Percentiles rank a stretch among this genome's conserved stretches.
Conservation (phyloP, 2,329 filamentous ascomycete genomes). For the Colletotrichum sp. region DNA sequence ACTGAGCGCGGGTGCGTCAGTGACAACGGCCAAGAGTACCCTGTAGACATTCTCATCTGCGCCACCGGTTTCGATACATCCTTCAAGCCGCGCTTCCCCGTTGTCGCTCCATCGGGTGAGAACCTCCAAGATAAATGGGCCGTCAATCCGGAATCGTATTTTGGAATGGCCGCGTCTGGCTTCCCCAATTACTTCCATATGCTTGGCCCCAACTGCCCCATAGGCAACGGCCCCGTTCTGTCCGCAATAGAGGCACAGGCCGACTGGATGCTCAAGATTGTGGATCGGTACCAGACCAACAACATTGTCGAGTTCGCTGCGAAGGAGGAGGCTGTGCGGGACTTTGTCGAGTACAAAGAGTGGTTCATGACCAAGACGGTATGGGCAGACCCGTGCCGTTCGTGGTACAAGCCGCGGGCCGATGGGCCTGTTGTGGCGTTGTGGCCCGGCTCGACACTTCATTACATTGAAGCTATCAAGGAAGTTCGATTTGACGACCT, state of each 20-base stretch:
- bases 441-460: slow-evolving; percentile 41
- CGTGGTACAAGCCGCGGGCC: slow-evolving; percentile 21
- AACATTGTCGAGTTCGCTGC: slow-evolving; percentile 49
- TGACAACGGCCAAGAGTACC: slow-evolving; percentile 28
- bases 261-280: slow-evolving; percentile 54
- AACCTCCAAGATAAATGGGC: slow-evolving; percentile 33
- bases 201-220: slow-evolving; percentile 43
- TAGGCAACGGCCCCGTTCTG: slow-evolving; percentile 43
- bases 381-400: slow-evolving; percentile 46
- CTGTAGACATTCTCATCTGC: slow-evolving; percentile 28
- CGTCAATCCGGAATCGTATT: slow-evolving; percentile 30
- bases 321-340: slow-evolving; percentile 49
- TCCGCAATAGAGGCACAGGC: slow-evolving; percentile 50
- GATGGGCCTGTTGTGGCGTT: slow-evolving; percentile 12
- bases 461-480: slow-evolving; percentile 52
- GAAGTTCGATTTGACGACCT: slow-evolving; percentile 52
- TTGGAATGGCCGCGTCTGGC: slow-evolving; percentile 30
- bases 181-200: slow-evolving; percentile 37
- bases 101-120: slow-evolving; percentile 45
- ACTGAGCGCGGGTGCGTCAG: slow-evolving; percentile 30
- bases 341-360: slow-evolving; percentile 54
- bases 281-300: slow-evolving; percentile 54
- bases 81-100: slow-evolving; percentile 41
- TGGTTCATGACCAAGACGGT: slow-evolving; percentile 49
- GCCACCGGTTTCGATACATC: slow-evolving; percentile 29